Evolutionary conservation across 1,139 yeast genomes (phyloP).

Genomic region (Taphrina deformans): DNA sequence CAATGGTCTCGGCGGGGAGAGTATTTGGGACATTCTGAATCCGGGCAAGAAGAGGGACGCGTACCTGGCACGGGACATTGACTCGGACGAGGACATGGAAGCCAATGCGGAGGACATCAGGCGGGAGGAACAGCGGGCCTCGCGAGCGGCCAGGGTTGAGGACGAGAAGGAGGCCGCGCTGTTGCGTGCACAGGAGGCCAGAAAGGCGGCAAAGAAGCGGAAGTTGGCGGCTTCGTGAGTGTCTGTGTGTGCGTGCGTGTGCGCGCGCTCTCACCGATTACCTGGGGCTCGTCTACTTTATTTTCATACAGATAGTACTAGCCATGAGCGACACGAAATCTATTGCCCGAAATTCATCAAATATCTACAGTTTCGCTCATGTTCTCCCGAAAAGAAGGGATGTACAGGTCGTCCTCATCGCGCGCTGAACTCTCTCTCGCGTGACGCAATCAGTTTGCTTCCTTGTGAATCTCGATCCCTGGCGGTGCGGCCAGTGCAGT

Average conservation of each 20-base stretch:
- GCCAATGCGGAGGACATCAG: slow-evolving; percentile 87
- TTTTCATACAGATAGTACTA: too few relatives aligned
- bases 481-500: slow-evolving; percentile 89
- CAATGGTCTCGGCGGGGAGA: slow-evolving; percentile 33
- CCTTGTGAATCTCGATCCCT: slow-evolving; percentile 30
- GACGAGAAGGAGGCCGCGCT: slow-evolving; percentile 64
- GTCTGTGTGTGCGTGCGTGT: too few relatives aligned
- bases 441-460: not conserved
- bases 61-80: slow-evolving; percentile 48
- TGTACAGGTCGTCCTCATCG: not conserved
- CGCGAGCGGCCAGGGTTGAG: slow-evolving; percentile 61
- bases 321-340: too few relatives aligned
- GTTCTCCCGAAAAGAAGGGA: too few relatives aligned
- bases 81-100: slow-evolving; percentile 82
- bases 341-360: too few relatives aligned
- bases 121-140: slow-evolving; percentile 73
- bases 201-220: slow-evolving; percentile 47
- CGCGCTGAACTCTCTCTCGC: too few relatives aligned
- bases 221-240: slow-evolving; percentile 50
- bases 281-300: too few relatives aligned
- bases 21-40: slow-evolving; percentile 73
- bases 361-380: not conserved
- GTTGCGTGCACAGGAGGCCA: slow-evolving; percentile 53
- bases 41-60: slow-evolving; percentile 53
- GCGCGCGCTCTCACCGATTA: too few relatives aligned